phyloP scores from a whole-genome alignment of 2,329 filamentous ascomycete species.

The Sporothrix dimorphospora region DNA sequence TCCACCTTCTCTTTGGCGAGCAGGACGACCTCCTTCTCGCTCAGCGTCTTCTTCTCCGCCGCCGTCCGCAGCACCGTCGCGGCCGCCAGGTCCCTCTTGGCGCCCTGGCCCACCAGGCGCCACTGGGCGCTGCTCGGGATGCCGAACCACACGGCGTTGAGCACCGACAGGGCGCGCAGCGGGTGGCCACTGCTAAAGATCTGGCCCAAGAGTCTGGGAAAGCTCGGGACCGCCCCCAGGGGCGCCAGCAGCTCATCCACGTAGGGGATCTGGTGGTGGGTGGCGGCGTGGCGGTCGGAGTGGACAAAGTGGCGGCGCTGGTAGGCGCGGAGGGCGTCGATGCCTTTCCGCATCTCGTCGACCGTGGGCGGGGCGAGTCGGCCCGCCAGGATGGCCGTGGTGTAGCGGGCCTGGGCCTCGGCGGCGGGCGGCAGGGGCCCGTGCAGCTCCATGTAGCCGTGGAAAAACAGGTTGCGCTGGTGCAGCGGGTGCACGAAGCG shows the following conservation, averaged over 20 bases:
- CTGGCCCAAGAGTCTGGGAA: constrained; percentile 37
- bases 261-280: constrained; percentile 39
- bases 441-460: constrained; percentile 41
- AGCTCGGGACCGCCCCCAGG: constrained; percentile 41
- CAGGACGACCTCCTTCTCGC: constrained; percentile 35
- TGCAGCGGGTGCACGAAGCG: constrained; percentile 40
- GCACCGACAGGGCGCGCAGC: constrained; percentile 36
- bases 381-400: constrained; percentile 39
- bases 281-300: constrained; percentile 41
- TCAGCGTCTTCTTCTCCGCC: constrained; percentile 35
- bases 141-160: constrained; percentile 44
- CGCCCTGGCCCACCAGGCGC: constrained; percentile 42
- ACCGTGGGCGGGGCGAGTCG: constrained; percentile 36
- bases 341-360: constrained; percentile 38
- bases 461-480: constrained; percentile 42
- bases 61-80: constrained; percentile 42
- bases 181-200: constrained; percentile 39
- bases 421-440: constrained; percentile 41
- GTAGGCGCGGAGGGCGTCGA: constrained; percentile 37
- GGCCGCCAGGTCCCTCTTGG: constrained; percentile 38
- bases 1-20: constrained; percentile 2
- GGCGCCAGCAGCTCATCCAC: constrained; percentile 42
- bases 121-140: constrained; percentile 44
- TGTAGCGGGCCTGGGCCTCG: constrained; percentile 44
- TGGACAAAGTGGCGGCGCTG: constrained; percentile 39